Base-by-base conservation (phyloP, 495 filamentous ascomycete genomes). In the Pseudotulostoma volvatum region DNA sequence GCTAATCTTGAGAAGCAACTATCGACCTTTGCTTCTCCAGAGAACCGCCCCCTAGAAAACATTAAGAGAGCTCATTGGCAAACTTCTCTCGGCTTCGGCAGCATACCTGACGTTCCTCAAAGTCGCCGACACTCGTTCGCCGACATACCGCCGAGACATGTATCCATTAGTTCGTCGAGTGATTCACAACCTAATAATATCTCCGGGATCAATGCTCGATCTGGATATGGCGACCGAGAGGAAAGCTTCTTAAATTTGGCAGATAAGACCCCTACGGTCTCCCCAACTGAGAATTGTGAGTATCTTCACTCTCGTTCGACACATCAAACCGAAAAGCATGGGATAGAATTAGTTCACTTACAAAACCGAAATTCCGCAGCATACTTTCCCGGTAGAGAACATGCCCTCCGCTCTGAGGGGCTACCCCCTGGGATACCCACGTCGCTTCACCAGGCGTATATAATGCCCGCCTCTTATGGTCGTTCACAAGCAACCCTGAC, bases 111-210 rank as follows among this genome's bases (percentile, higher is more conserved):
- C 37, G 62, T 77, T 13, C 73, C 82, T 19, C 86, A 95, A 45
- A 94, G 88, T 51, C 75, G 90, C 36, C 78, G 90, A 2, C 90
- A 97, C 57, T 96, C 90, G n/a, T 93, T 97, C 54, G 88, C 86
- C n/a, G 83, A 88, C 50, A 70, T 81, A 13, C 76, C 76, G 1
- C 73, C 75, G 25, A 64, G 81, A 20, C 77, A 84, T 45, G 63
- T 61, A 8, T 86, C 81, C 2, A 68, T 84, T 37, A 67, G 76
- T 39, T 79, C 78, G 15, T 56, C 69, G 36, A 64, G 66, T 31
- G 79, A 84, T 25, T 54, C 65, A 3, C 59, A 59, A 37, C 34
- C 44, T 4, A 28, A 28, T 28, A 40, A 34, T 16, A 35, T 30
- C 3, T 31, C 37, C 19, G 40, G 49, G 16, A 48, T 38, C 4